Evolutionary conservation across 495 filamentous ascomycete species (phyloP).

Genomic region (Penicillium steckii): DNA sequence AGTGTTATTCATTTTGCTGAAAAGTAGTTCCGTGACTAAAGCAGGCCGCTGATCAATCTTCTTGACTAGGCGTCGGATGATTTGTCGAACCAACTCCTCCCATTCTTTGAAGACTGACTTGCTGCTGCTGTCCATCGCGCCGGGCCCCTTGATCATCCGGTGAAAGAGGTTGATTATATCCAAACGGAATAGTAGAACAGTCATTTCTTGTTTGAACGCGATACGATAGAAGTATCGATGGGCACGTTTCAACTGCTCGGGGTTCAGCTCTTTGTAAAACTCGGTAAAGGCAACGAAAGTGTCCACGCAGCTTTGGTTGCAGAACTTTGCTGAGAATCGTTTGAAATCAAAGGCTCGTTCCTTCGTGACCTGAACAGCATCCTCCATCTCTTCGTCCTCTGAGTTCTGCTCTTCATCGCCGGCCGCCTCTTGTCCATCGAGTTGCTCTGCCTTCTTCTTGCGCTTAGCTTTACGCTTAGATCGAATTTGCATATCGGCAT

Average conservation of each 20-base stretch:
- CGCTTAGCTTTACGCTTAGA: conserved; percentile 66
- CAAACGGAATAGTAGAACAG: conserved; percentile 81
- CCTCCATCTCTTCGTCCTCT: conserved; percentile 70
- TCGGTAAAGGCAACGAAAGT: conserved; percentile 80
- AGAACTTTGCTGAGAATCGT: conserved; percentile 76
- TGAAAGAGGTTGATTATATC: conserved; percentile 89
- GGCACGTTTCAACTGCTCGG: conserved; percentile 82
- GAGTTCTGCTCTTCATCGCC: conserved; percentile 59
- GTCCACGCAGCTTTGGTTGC: conserved; percentile 79
- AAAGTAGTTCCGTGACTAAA: conserved; percentile 83
- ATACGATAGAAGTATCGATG: conserved; percentile 95
- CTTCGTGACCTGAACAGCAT: conserved; percentile 63
- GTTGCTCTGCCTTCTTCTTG: conserved; percentile 56
- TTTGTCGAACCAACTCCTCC: conserved; percentile 83
- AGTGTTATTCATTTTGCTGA: conserved; percentile 86
- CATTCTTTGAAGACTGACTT: conserved; percentile 76
- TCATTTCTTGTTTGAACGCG: conserved; percentile 91
- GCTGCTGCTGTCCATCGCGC: conserved; percentile 62
- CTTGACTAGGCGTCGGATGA: conserved; percentile 70
- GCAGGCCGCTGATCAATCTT: conserved; percentile 83
- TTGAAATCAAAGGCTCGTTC: conserved; percentile 95
- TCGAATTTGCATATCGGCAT: conserved; percentile 87
- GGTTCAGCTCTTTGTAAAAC: conserved; percentile 78
- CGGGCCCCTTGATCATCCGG: conserved; percentile 88
- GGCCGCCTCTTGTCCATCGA: conserved; percentile 23